Evolutionary conservation across 2,329 filamentous ascomycete genomes (phyloP).

Genomic region (Neopestalotiopsis clavispora): DNA sequence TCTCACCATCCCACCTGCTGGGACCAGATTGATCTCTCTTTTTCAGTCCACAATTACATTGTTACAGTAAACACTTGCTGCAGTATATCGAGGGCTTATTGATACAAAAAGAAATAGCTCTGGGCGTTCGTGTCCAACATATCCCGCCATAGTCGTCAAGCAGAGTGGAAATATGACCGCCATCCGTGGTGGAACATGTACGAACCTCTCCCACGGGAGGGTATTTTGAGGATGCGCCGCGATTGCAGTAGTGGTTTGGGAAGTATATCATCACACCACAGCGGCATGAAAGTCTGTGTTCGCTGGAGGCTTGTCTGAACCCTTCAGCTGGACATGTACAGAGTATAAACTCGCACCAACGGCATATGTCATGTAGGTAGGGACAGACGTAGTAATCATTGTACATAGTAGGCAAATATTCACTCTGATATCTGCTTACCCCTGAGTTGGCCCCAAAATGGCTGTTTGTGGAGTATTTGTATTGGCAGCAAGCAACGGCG

Average conservation of each 20-base stretch:
- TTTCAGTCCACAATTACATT: too few species aligned
- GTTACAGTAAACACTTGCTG: too few species aligned
- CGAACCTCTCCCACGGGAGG: not conserved
- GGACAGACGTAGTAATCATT: not conserved
- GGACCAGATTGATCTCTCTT: too few species aligned
- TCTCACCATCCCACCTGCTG: too few species aligned
- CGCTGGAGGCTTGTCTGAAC: not conserved
- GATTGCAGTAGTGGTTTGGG: not conserved
- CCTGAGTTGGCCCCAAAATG: conserved; percentile 6
- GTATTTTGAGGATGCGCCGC: not conserved
- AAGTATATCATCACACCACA: not conserved
- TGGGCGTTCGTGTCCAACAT: too few species aligned
- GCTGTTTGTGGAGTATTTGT: conserved; percentile 12
- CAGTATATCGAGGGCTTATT: too few species aligned
- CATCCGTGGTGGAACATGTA: not conserved
- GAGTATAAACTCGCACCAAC: too few species aligned
- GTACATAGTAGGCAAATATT: not conserved
- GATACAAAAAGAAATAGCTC: too few species aligned
- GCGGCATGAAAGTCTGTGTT: not conserved
- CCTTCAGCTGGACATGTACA: not conserved
- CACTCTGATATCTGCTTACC: not conserved
- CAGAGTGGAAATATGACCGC: not conserved
- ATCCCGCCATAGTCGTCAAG: too few species aligned
- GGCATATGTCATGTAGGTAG: not conserved
- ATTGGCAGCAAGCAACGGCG: conserved; percentile 12